A percentile compares a stretch with the other conserved stretches of the same genome.
Conservation (phyloP, 164 flowering plant species). For the Taxillus chinensis region DNA sequence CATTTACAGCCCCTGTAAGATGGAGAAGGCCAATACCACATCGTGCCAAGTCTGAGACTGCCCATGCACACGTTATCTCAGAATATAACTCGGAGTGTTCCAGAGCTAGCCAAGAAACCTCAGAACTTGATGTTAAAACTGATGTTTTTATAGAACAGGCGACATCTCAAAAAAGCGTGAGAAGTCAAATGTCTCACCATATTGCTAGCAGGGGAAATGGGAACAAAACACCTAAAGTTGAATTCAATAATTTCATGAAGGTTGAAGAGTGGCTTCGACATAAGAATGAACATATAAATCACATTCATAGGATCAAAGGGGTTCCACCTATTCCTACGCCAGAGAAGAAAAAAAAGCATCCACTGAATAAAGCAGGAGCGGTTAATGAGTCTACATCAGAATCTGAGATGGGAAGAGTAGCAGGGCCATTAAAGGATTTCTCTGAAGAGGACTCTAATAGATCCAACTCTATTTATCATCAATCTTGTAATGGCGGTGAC, state of each 20-base stretch:
- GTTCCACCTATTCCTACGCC: constrained; percentile 20
- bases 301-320: constrained; percentile 15
- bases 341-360: constrained; percentile 11
- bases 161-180: constrained; percentile 10
- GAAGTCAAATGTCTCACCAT: constrained; percentile 5
- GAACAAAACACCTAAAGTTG: constrained; percentile 7
- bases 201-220: constrained; percentile 4
- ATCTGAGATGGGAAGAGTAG: constrained; percentile 6
- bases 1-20: constrained; percentile 9
- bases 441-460: constrained; percentile 8
- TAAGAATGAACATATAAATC: constrained; percentile 14
- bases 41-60: constrained; percentile 32
- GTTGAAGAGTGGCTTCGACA: constrained; percentile 31
- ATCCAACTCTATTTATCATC: constrained; percentile 6
- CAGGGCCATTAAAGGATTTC: constrained; percentile 11
- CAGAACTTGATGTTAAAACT: constrained; percentile 32
- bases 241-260: constrained; percentile 9
- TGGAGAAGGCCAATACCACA: constrained; percentile 22
- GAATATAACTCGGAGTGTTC: constrained; percentile 40
- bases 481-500: constrained; percentile 1
- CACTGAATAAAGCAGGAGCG: constrained; percentile 3
- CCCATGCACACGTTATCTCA: constrained; percentile 23
- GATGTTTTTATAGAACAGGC: constrained; percentile 16
- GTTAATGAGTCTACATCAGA: constrained; percentile 7
- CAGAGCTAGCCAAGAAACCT: constrained; percentile 30